Base-by-base conservation (phyloP, 495 filamentous ascomycete species). In the Cryomyces minteri region DNA sequence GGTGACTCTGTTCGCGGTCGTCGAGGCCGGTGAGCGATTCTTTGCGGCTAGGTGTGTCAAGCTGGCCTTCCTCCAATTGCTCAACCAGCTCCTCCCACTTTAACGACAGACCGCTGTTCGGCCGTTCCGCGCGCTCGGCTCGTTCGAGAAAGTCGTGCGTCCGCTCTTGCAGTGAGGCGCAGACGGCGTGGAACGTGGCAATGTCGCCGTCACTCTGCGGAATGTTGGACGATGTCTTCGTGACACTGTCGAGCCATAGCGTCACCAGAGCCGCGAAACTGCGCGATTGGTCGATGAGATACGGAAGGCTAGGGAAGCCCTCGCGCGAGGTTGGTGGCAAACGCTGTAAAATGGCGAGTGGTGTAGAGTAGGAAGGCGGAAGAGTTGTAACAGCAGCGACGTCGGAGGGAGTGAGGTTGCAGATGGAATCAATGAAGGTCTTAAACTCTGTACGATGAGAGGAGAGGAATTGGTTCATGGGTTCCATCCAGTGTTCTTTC, bases 401-500 rank as follows among this genome's bases (percentile, higher is more conserved):
- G 12, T 73, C 69, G 45, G 88, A 76, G 5, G 74, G 72, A 2
- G 87, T 77, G 42, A 99, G 83, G 31, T 74, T 72, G 61, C 88
- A 95, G 39, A 94, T 77, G 28, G 69, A 67, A 55, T 96, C 88
- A 48, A 96, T 77, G 53, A 88, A 95, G 29, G 77, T 69, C 58
- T 86, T 92, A 64, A 96, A 84, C 25, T 81, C 75, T 45, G 79
- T 74, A 6, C 76, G 64, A 47, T 81, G 68, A n/a, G 67, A 60
- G 7, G 55, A 53, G 45, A 85, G 66, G 52, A 85, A 84, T 8
- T 69, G 71, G 56, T 95, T 99, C 92, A 96, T 96, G 4, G 84
- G 85, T 61, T 93, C 92, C 90, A 99, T 99, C 87, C 88, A 99
- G 4, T 79, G 74, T 60, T 96, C 90, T 59, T 96, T 96, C 54